Evolutionary conservation across 345 rosid species (phyloP).

Genomic region (Syzygium grande): DNA sequence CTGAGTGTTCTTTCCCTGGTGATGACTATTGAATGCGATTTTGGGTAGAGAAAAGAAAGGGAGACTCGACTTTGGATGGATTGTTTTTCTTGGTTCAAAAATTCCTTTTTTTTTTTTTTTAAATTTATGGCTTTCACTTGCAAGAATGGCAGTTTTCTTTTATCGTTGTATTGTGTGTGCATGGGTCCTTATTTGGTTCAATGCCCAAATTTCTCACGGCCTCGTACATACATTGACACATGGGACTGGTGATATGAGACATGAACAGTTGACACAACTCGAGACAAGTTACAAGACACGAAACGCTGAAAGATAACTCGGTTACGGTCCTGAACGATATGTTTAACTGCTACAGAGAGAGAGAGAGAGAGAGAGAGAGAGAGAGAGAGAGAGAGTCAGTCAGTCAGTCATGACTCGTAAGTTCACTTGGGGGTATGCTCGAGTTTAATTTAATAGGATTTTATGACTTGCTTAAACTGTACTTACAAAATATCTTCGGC

Average conservation of each 20-base stretch:
- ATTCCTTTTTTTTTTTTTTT: background rate
- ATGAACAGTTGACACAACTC: background rate
- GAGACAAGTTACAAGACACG: background rate
- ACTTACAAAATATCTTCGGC: background rate
- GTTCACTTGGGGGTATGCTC: background rate
- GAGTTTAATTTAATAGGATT: background rate
- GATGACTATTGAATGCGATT: background rate
- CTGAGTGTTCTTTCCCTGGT: background rate
- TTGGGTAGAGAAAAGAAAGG: background rate
- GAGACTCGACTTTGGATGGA: background rate
- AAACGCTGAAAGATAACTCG: background rate
- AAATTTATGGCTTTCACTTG: background rate
- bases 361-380: background rate
- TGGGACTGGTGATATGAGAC: background rate
- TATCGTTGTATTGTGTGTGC: background rate
- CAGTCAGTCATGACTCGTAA: background rate
- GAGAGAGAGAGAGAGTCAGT: background rate
- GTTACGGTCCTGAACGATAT: background rate
- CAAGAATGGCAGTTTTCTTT: background rate
- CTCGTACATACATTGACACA: background rate
- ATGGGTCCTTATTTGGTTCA: background rate
- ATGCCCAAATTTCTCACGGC: background rate
- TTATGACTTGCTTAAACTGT: background rate
- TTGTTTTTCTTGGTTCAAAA: background rate
- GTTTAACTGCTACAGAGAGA: background rate